Conservation (phyloP, 805 yeast species). For the Starmerella vitae region DNA sequence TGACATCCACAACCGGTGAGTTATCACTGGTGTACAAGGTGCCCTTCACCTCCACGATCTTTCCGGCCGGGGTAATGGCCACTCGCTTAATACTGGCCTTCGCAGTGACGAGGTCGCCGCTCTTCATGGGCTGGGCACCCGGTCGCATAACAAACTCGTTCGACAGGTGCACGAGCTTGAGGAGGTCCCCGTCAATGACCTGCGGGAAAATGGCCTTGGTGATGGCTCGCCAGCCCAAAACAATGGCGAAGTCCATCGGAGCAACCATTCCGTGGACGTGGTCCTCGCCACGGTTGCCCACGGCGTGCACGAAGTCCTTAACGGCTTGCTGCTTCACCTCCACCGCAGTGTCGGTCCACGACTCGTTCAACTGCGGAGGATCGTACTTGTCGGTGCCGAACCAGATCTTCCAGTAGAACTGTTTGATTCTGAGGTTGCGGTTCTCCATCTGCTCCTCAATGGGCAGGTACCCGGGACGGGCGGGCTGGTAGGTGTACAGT, state of each 20-base stretch:
- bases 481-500: slow-evolving; percentile 64
- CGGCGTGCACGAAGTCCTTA: slow-evolving; percentile 88
- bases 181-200: slow-evolving; percentile 88
- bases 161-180: slow-evolving; percentile 85
- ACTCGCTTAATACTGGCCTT: slow-evolving; percentile 79
- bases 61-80: slow-evolving; percentile 82
- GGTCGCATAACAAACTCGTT: slow-evolving; percentile 89
- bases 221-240: slow-evolving; percentile 95
- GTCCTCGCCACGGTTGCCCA: slow-evolving; percentile 94
- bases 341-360: slow-evolving; percentile 51
- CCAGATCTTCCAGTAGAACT: slow-evolving; percentile 97
- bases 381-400: slow-evolving; percentile 47
- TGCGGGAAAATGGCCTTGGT: slow-evolving; percentile 97
- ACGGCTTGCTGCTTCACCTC: slow-evolving; percentile 63
- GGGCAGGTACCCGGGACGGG: slow-evolving; percentile 83
- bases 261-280: slow-evolving; percentile 72
- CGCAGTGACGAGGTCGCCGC: slow-evolving; percentile 74
- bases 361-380: slow-evolving; percentile 48
- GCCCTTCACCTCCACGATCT: slow-evolving; percentile 91
- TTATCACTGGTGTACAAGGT: slow-evolving; percentile 49
- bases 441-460: slow-evolving; percentile 78
- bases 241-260: slow-evolving; percentile 99
- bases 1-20: slow-evolving; percentile 88
- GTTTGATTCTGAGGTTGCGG: slow-evolving; percentile 85
- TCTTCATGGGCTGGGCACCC: slow-evolving; percentile 77